These are phyloP conservation scores for Saprolegnia diclina DNA, from an alignment of 352 stramenopile genomes.

Conservation along the genomic window DNA sequence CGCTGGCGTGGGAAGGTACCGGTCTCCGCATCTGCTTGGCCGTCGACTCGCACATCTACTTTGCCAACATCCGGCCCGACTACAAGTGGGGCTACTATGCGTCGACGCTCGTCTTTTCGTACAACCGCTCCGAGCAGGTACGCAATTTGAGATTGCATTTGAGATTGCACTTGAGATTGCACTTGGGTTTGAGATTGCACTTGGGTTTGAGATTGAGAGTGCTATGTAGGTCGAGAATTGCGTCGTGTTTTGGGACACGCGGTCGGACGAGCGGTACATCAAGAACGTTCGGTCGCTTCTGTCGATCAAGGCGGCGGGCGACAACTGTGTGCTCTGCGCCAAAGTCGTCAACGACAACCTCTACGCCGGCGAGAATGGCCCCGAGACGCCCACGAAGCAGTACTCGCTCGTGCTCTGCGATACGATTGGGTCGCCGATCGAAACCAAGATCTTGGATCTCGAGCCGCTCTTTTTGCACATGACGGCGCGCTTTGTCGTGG, in stretches of 20 bases:
- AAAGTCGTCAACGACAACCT: constrained; percentile 77
- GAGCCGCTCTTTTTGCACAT: constrained; percentile 82
- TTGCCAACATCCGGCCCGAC: constrained; percentile 90
- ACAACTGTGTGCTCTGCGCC: constrained; percentile 83
- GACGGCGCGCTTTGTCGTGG: constrained; percentile 79
- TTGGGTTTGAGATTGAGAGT: constrained; percentile 24
- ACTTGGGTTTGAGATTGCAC: constrained; percentile 18
- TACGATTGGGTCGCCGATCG: constrained; percentile 73
- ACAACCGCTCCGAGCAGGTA: constrained; percentile 80
- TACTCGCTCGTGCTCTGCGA: constrained; percentile 85
- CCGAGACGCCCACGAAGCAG: constrained; percentile 42
- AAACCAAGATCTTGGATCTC: constrained; percentile 82
- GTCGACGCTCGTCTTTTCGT: constrained; percentile 89
- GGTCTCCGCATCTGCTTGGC: constrained; percentile 89
- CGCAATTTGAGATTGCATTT: no score
- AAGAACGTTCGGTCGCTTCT: constrained; percentile 83
- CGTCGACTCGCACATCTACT: constrained; percentile 94
- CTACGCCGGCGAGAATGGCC: constrained; percentile 16
- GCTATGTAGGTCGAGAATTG: constrained; percentile 50
- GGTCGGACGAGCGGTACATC: constrained; percentile 75
- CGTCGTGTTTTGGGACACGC: constrained; percentile 90
- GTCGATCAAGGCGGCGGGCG: constrained; percentile 68
- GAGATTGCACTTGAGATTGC: neutral
- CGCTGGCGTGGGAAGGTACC: constrained; percentile 87
- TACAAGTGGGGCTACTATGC: constrained; percentile 90